phyloP scores from a whole-genome alignment of 176 grass and related monocot species.

The Microstegium vimineum region DNA sequence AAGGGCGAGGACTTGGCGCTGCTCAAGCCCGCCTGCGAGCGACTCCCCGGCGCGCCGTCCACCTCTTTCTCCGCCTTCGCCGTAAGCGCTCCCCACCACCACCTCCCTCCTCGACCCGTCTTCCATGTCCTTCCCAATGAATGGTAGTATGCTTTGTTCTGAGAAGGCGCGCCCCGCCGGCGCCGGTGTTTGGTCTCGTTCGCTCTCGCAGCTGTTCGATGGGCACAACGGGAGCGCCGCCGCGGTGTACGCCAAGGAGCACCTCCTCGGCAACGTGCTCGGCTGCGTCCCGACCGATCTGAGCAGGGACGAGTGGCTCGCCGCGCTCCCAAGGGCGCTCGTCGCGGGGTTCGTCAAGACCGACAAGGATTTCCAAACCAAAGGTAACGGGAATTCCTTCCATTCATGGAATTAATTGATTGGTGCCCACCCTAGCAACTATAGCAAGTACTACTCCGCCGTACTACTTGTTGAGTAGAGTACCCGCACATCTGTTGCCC shows the following conservation, averaged over 20 bases:
- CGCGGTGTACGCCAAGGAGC: conserved; percentile 82
- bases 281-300: conserved; percentile 73
- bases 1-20: conserved; percentile 85
- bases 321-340: conserved; percentile 81
- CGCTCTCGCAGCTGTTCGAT: conserved; percentile 78
- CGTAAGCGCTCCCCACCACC: background rate
- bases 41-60: conserved; percentile 31
- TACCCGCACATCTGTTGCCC: background rate
- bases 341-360: conserved; percentile 97
- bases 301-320: conserved; percentile 77
- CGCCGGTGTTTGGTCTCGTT: background rate
- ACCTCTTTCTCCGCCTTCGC: conserved; percentile 69
- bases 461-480: background rate
- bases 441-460: background rate
- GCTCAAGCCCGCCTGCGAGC: conserved; percentile 56
- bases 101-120: background rate
- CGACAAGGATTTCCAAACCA: conserved; percentile 88
- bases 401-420: background rate
- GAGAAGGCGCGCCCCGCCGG: background rate
- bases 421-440: background rate
- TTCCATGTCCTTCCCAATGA: background rate
- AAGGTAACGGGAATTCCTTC: conserved; percentile 35
- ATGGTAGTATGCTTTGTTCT: background rate
- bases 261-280: conserved; percentile 83
- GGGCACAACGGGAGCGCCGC: conserved; percentile 86